A percentile compares a stretch with the other conserved stretches of the same genome.
Conservation (phyloP, 2,329 filamentous ascomycete species). For the Ophiocordyceps camponoti-saundersi region DNA sequence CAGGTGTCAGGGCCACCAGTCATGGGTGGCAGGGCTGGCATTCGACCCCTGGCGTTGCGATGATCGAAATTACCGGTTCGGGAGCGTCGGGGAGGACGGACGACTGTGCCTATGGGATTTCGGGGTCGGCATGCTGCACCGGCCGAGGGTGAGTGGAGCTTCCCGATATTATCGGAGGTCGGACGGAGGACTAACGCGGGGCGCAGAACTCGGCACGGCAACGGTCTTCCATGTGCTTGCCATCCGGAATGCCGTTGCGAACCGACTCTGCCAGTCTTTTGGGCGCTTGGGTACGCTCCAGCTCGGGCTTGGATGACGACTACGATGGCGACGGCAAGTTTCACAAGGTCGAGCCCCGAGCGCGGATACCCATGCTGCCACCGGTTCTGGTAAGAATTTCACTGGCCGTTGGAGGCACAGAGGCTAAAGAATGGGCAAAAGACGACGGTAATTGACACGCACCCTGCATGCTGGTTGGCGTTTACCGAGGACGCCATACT, state of each 20-base stretch:
- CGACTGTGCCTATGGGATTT: constrained; percentile 92
- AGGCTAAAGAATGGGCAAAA: constrained; percentile 15
- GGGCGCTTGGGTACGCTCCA: constrained; percentile 45
- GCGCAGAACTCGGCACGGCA: constrained; percentile 16
- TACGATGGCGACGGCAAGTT: constrained; percentile 45
- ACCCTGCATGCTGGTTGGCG: constrained; percentile 79
- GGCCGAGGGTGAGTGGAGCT: constrained; percentile 41
- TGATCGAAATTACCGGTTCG: constrained; percentile 86
- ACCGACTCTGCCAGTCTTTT: constrained; percentile 46
- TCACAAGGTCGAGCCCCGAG: constrained; percentile 72
- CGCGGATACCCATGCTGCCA: constrained; percentile 69
- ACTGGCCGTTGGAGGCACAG: background rate
- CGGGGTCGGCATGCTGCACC: constrained; percentile 86
- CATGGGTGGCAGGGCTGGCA: constrained; percentile 83
- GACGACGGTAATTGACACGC: constrained; percentile 69
- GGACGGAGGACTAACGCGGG: background rate
- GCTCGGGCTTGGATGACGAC: constrained; percentile 44
- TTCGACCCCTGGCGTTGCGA: constrained; percentile 98
- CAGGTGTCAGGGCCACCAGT: constrained; percentile 86
- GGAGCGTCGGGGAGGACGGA: constrained; percentile 89
- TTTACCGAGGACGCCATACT: constrained; percentile 90
- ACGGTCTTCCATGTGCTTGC: constrained; percentile 35
- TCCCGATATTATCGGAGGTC: background rate
- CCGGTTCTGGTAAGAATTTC: constrained; percentile 59
- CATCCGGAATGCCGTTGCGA: constrained; percentile 29